These are phyloP conservation scores for Vanderwaltozyma verrucispora DNA, from an alignment of 805 yeast genomes.

Conservation along the genomic window DNA sequence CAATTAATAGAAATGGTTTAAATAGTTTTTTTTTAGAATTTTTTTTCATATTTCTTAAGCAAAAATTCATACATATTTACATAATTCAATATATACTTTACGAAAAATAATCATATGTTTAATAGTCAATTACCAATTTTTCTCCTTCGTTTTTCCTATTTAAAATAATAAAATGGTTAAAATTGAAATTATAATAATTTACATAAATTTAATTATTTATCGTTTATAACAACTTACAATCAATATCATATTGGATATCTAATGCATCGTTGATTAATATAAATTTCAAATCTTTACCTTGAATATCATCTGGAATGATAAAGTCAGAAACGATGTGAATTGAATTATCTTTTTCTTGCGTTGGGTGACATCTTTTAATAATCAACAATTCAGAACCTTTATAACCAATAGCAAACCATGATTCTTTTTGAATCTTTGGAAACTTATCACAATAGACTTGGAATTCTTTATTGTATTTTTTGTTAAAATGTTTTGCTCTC, in stretches of 20 bases:
- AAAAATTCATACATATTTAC: no score
- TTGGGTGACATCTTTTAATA: slow-evolving; percentile 70
- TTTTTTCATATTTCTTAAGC: no score
- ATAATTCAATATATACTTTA: no score
- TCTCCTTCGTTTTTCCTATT: no score
- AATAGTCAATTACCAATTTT: no score
- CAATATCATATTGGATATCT: slow-evolving; percentile 37
- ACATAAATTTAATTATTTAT: background rate
- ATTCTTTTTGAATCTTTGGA: slow-evolving; percentile 85
- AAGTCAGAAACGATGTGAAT: slow-evolving; percentile 33
- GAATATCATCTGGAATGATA: slow-evolving; percentile 39
- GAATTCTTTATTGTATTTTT: slow-evolving; percentile 42
- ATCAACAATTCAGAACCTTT: slow-evolving; percentile 44
- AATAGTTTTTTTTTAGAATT: no score
- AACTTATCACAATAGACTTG: slow-evolving; percentile 67
- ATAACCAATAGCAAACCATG: slow-evolving; percentile 73
- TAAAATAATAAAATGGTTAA: no score
- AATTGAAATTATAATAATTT: no score
- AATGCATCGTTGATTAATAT: slow-evolving; percentile 57
- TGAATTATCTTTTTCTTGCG: slow-evolving; percentile 19
- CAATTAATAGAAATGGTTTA: background rate
- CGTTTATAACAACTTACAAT: slow-evolving; percentile 14
- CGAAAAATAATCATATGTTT: no score
- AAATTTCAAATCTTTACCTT: slow-evolving; percentile 38
- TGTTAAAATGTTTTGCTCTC: slow-evolving; percentile 43